These are phyloP conservation scores for Dipodascopsis uninucleata DNA, from an alignment of 805 yeast genomes.

Conservation along the genomic window DNA sequence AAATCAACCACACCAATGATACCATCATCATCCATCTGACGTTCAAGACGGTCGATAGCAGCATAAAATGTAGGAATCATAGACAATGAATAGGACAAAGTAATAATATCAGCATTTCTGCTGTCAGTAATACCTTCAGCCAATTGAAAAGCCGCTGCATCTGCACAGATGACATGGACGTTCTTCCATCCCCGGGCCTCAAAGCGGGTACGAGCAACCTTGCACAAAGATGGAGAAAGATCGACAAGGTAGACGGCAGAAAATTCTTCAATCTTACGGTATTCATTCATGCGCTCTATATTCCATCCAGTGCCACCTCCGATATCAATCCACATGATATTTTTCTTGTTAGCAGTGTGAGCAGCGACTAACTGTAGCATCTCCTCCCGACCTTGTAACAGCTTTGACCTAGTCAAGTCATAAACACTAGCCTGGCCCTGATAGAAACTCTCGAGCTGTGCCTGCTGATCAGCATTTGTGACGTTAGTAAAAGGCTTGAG, in stretches of 20 bases:
- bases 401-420: slow-evolving; percentile 62
- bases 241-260: slow-evolving; percentile 69
- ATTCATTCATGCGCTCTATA: slow-evolving; percentile 65
- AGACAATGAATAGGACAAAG: slow-evolving; percentile 75
- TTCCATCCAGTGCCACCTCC: slow-evolving; percentile 89
- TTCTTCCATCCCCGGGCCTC: slow-evolving; percentile 48
- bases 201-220: slow-evolving; percentile 62
- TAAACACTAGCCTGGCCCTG: slow-evolving; percentile 73
- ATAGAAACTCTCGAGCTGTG: slow-evolving; percentile 65
- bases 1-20: slow-evolving; percentile 71
- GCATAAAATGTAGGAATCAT: slow-evolving; percentile 78
- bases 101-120: slow-evolving; percentile 61
- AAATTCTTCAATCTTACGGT: slow-evolving; percentile 48
- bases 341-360: not conserved
- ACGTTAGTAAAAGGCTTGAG: slow-evolving; percentile 52
- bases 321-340: slow-evolving; percentile 34
- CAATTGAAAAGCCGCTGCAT: slow-evolving; percentile 67
- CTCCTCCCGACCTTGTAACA: slow-evolving; percentile 67
- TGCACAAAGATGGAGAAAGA: slow-evolving; percentile 71
- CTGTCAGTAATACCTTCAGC: slow-evolving; percentile 37
- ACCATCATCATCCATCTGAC: slow-evolving; percentile 54
- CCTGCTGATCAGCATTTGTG: slow-evolving; percentile 47
- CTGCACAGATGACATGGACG: slow-evolving; percentile 67
- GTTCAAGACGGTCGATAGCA: slow-evolving; percentile 63
- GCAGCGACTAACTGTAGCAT: slow-evolving; percentile 36